Evolutionary conservation across 2,329 filamentous ascomycete species (phyloP).

Genomic region (Cryphonectria nitschkei): DNA sequence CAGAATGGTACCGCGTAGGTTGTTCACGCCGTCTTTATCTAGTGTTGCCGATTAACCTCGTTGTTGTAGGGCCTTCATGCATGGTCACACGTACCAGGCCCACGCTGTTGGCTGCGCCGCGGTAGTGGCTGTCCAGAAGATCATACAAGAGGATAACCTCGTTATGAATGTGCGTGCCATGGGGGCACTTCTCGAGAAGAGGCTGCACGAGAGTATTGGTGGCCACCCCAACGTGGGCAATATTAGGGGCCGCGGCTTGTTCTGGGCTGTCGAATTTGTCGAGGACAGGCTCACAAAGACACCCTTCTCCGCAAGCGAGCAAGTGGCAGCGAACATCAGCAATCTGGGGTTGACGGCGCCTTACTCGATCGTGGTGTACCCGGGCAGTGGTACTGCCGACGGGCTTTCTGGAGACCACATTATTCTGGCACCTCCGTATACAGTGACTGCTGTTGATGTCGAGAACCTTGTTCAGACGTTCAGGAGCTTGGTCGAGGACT

Average conservation of each 20-base stretch:
- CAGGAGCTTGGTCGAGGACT: conserved; percentile 54
- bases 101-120: conserved; percentile 45
- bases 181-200: conserved; percentile 37
- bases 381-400: conserved; percentile 63
- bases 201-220: conserved; percentile 38
- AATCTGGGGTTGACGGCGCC: conserved; percentile 37
- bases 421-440: conserved; percentile 71
- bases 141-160: conserved; percentile 42
- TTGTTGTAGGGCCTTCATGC: conserved; percentile 51
- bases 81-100: conserved; percentile 61
- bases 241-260: conserved; percentile 48
- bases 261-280: conserved; percentile 50
- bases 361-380: conserved; percentile 59
- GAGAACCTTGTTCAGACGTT: conserved; percentile 57
- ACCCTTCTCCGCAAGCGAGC: conserved; percentile 39
- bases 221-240: conserved; percentile 46
- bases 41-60: conserved; percentile 14
- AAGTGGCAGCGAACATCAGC: conserved; percentile 40
- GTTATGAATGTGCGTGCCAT: conserved; percentile 41
- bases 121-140: conserved; percentile 45
- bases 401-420: conserved; percentile 69
- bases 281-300: conserved; percentile 39
- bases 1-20: conserved; percentile 44
- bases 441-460: conserved; percentile 60
- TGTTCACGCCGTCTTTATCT: neutral